phyloP scores from a whole-genome alignment of 2,329 filamentous ascomycete species.

The Passalora sequoiae region DNA sequence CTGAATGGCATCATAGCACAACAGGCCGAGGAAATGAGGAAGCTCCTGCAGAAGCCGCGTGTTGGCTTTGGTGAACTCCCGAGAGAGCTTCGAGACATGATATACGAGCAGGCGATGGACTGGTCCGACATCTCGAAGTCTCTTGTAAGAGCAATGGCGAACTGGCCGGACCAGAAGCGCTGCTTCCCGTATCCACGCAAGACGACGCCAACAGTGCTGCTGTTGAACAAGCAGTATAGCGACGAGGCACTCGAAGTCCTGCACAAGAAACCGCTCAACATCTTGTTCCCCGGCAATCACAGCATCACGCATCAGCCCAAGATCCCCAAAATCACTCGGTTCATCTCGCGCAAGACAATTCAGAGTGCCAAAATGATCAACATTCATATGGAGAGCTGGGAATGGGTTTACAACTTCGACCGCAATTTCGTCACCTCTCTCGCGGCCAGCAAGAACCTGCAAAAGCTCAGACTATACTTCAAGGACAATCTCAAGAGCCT shows the following conservation, averaged over 20 bases:
- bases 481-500: slow-evolving; percentile 18
- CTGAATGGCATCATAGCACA: slow-evolving; percentile 22
- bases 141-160: slow-evolving; percentile 14
- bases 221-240: slow-evolving; percentile 34
- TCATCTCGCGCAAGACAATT: slow-evolving; percentile 23
- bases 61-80: slow-evolving; percentile 26
- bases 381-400: slow-evolving; percentile 26
- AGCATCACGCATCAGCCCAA: slow-evolving; percentile 5
- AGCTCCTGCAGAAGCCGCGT: slow-evolving; percentile 20
- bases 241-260: slow-evolving; percentile 30
- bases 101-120: slow-evolving; percentile 26
- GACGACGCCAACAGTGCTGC: slow-evolving; percentile 32
- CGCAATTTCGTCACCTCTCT: slow-evolving; percentile 14
- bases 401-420: slow-evolving; percentile 26
- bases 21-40: slow-evolving; percentile 22
- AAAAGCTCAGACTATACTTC: slow-evolving; percentile 22
- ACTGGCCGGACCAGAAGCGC: slow-evolving; percentile 11
- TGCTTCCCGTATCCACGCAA: slow-evolving; percentile 15
- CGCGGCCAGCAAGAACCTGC: slow-evolving; percentile 12
- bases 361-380: slow-evolving; percentile 21
- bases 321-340: slow-evolving; percentile 19
- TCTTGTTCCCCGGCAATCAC: slow-evolving; percentile 17
- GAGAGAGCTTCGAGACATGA: slow-evolving; percentile 25
- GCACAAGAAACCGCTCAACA: slow-evolving; percentile 27
- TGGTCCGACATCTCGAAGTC: slow-evolving; percentile 22